These are phyloP conservation scores for Lophiotrema nucula DNA, from an alignment of 495 filamentous ascomycete species.

Conservation along the genomic window DNA sequence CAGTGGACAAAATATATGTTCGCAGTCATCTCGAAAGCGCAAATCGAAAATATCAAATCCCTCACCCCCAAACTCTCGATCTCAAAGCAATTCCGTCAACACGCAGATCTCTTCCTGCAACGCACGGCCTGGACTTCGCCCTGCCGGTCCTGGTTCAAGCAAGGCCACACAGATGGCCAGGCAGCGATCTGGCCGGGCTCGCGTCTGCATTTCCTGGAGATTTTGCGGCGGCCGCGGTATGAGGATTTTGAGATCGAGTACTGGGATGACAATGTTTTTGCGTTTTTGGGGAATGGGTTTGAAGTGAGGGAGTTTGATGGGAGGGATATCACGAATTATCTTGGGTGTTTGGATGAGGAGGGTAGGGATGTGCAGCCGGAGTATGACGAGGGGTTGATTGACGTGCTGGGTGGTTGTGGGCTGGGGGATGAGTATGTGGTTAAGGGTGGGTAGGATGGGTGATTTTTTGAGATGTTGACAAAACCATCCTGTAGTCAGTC, in stretches of 20 bases:
- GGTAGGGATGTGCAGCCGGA: conserved; percentile 40
- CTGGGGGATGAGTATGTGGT: conserved; percentile 11
- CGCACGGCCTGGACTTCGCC: conserved; percentile 42
- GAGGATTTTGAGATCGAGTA: conserved; percentile 48
- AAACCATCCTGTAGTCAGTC: too few species aligned
- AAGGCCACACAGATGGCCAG: conserved; percentile 41
- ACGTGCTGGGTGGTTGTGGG: conserved; percentile 36
- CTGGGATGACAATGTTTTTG: conserved; percentile 42
- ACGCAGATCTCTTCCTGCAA: conserved; percentile 42
- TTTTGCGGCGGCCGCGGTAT: conserved; percentile 41
- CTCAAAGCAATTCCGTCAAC: conserved; percentile 37
- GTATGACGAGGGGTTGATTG: conserved; percentile 37
- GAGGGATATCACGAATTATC: conserved; percentile 43
- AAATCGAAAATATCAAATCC: conserved; percentile 43
- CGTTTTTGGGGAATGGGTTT: conserved; percentile 49
- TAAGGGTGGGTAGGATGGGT: background rate
- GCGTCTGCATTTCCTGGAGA: conserved; percentile 45
- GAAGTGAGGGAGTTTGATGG: conserved; percentile 41
- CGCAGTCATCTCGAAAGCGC: conserved; percentile 36
- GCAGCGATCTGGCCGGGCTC: conserved; percentile 45
- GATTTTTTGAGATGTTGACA: too few species aligned
- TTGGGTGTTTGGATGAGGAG: conserved; percentile 38
- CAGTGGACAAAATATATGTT: conserved; percentile 43
- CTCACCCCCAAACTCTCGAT: conserved; percentile 34
- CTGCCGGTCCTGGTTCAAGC: conserved; percentile 46